Evolutionary conservation across 2,329 filamentous ascomycete genomes (phyloP), one percentile per base, ranked within the genome.

Genomic region (Clonostachys chloroleuca): DNA sequence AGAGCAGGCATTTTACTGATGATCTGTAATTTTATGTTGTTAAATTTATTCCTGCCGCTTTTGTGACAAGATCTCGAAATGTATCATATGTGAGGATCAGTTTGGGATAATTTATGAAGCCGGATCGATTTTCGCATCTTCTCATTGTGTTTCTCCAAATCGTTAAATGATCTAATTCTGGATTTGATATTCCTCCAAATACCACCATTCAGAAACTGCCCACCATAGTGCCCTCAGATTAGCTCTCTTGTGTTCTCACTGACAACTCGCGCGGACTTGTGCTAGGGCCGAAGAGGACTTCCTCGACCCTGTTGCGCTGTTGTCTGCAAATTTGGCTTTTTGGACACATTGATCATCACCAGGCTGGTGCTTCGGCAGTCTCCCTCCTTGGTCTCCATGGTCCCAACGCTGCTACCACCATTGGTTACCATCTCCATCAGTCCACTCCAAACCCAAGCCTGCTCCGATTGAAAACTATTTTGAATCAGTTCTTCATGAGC

Each of bases 241-340:
- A 77, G 74, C 73, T 77, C 73, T 77, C 74, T 71, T 65, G 57
- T 63, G 72, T 77, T 77, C 74, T 75, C 74, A 77, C 50, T 52
- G 72, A 65, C 72, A 75, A 75, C 72, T 55, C 70, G 64, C 59
- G 54, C 42, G 35, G 30, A 18, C 24, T 18, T 33, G 42, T 24
- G 24, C 24, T n/a, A 40, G 44, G 24, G 33, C 30, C 40, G 35
- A 20, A 43, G 36, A 37, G n/a, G 13, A 35, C 34, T 45, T 39
- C 40, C 46, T 35, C 40, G 37, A 14, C 18, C 35, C 41, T 33
- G 42, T 45, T 47, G 42, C 56, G 65, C 66, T 68, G 66, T 61
- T 75, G 70, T 59, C 73, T 77, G 70, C 73, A 77, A 77, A 73
- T 77, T 77, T 77, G 74, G 74, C 74, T 77, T 49, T 74, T 77